Base-by-base conservation (phyloP, 148 eudicot genomes). In the Arbutus unedo region DNA sequence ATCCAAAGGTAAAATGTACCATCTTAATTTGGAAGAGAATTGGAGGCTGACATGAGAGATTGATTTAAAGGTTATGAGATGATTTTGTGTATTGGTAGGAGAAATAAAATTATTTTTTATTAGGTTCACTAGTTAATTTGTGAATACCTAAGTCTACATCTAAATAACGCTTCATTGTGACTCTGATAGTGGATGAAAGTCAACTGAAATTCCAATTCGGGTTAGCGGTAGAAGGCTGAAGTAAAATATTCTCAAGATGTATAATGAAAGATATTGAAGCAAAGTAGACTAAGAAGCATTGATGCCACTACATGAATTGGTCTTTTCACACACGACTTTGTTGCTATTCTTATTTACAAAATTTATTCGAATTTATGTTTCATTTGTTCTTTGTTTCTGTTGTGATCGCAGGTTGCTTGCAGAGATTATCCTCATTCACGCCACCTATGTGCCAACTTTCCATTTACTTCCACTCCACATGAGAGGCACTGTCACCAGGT, bases 391-490 rank as follows among this genome's bases (percentile, higher is more conserved):
- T 60, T 14, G 18, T 4, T 68, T 55, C 64, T 56, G 43, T 23
- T 56, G 15, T 81, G 73, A 7, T 78, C 77, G 82, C 90, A 97
- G 99, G 93, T 97, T 87, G 99, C 99, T 66, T 97, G 98, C 84
- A 91, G 99, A 85, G 99, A 97, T 87, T 94, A 91, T 83, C 98
- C 99, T 86, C 99, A 97, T 85, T 45, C 99, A 10, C 94, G 99
- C 15, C 96, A 94, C 86, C 94, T 90, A 14, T 97, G 99, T 89
- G 97, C 87, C 45, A 92, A 89, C 72, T 93, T 90, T 83, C 96
- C 89, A 19, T 94, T 97, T 74, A 85, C 79, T 79, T 91, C 96
- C 62, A 89, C 96, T 50, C 82, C 88, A 41, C 97, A 92, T 86
- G 91, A 89, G 81, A 89, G 77, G 55, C 88, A 90, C 19, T 97